These are phyloP conservation scores for Talaromyces trachyspermus DNA, from an alignment of 495 filamentous ascomycete species.

Conservation along the genomic window DNA sequence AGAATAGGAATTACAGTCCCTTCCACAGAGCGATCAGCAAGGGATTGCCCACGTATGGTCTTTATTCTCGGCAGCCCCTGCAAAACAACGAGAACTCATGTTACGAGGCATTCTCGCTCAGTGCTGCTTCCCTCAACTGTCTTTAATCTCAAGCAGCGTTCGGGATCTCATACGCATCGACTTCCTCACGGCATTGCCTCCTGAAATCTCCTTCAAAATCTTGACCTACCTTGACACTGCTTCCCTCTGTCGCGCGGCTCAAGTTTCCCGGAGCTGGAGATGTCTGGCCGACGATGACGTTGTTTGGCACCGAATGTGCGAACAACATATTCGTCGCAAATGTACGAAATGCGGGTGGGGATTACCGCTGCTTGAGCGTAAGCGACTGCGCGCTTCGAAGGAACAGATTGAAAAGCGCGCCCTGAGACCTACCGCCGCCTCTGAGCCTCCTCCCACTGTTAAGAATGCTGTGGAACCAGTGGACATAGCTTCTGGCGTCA, in stretches of 20 bases:
- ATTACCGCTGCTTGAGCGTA: constrained; percentile 79
- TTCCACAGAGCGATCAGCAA: constrained; percentile 79
- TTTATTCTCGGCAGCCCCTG: constrained; percentile 88
- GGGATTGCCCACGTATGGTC: constrained; percentile 95
- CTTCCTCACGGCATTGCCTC: constrained; percentile 79
- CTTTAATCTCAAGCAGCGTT: constrained; percentile 77
- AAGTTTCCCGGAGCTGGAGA: constrained; percentile 86
- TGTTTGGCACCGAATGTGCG: constrained; percentile 98
- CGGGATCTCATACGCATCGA: constrained; percentile 93
- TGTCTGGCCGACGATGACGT: constrained; percentile 89
- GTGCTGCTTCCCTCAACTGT: constrained; percentile 96
- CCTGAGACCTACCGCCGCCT: constrained; percentile 31
- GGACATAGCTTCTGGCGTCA: constrained; percentile 14
- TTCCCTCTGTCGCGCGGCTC: constrained; percentile 94
- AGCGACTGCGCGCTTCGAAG: constrained; percentile 79
- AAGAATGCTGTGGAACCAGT: constrained; percentile 15
- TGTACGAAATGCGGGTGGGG: constrained; percentile 98
- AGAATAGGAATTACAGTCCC: constrained; percentile 66
- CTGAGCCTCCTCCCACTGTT: constrained; percentile 14
- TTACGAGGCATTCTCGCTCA: constrained; percentile 89
- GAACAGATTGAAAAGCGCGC: constrained; percentile 73
- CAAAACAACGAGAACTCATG: constrained; percentile 91
- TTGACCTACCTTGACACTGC: constrained; percentile 87
- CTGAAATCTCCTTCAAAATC: constrained; percentile 89
- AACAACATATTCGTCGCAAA: constrained; percentile 95